Base-by-base conservation (phyloP, 2,329 filamentous ascomycete species). In the Diaporthe sp. region DNA sequence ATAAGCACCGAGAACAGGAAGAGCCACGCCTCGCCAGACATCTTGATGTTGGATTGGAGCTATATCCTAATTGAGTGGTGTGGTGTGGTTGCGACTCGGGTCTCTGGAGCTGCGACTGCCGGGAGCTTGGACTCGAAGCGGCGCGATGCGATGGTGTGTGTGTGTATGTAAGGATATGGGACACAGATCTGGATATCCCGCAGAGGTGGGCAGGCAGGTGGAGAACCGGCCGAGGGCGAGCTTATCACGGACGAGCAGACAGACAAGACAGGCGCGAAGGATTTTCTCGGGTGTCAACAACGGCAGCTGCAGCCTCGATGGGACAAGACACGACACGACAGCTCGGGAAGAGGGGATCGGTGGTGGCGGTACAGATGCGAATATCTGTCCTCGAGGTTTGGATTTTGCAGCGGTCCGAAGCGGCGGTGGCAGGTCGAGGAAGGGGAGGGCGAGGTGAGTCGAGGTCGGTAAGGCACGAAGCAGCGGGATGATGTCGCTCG, bases 11-110 rank as follows among this genome's bases (percentile, higher is more conserved):
- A 93, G 87, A 99, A 91, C 82, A 99, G 93, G 89, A 97, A 99
- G 85, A 99, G 90, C 97, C 97, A 98, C 85, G 96, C 96, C 91
- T 98, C 96, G 86, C 96, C 96, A 83, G 96, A 98, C 96, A 98
- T 98, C 80, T 82, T 88, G 83, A 79, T 77, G 74, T 76, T 78
- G 74, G 13, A 31, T 42, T 73, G 63, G n/a, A 75, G 73, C 61
- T 73, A 53, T 73, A 63, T 51, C 47, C 71, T 65, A 73, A 39
- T 25, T 65, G 55, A 28, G 12, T 25, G 37, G n/a, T 22, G 12
- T 25, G 37, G n/a, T 22, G 22, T 65, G 12, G 47, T 42, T 39
- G 65, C 65, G 65, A 70, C 65, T 22, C 31, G 31, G n/a, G 31
- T 42, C n/a, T 73, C n/a, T 65, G 71, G 60, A 44, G 34, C 20